Evolutionary conservation across 2,329 filamentous ascomycete species (phyloP).

Genomic region (Aspergillus nomiae): DNA sequence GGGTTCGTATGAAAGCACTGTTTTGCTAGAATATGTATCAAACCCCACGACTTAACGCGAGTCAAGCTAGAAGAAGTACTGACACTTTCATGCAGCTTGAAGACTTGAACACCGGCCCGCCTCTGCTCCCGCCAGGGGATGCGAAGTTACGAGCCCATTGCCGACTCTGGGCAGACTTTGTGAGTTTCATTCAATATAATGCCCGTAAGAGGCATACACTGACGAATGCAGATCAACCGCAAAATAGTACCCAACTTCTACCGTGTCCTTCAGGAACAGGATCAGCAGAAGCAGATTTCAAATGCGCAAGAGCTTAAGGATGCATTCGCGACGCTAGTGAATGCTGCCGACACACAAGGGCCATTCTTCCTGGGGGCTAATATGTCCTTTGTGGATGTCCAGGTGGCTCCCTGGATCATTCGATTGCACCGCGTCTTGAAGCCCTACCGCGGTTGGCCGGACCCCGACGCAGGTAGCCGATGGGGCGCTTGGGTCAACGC

Average conservation of each 20-base stretch:
- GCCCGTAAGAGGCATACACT: constrained; percentile 33
- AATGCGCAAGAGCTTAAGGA: constrained; percentile 64
- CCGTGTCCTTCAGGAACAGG: constrained; percentile 67
- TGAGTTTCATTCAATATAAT: constrained; percentile 42
- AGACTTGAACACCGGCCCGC: constrained; percentile 63
- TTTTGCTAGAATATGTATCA: constrained; percentile 79
- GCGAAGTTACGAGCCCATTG: constrained; percentile 71
- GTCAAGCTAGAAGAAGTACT: background rate
- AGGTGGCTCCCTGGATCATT: constrained; percentile 74
- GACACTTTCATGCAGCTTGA: constrained; percentile 60
- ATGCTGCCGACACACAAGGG: constrained; percentile 59
- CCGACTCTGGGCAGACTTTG: constrained; percentile 79
- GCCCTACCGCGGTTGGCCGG: constrained; percentile 67
- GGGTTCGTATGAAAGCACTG: constrained; percentile 78
- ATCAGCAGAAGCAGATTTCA: constrained; percentile 59
- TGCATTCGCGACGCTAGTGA: constrained; percentile 64
- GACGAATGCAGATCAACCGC: constrained; percentile 65
- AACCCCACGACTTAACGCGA: constrained; percentile 25
- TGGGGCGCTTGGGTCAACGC: constrained; percentile 72
- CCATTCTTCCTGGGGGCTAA: constrained; percentile 68
- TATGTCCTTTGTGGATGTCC: constrained; percentile 70
- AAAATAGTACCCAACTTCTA: constrained; percentile 78
- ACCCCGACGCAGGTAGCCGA: constrained; percentile 62
- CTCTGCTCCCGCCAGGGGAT: constrained; percentile 65
- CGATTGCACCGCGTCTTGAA: constrained; percentile 67